Evolutionary conservation across 805 yeast genomes (phyloP), one percentile per base, ranked within the genome.

Genomic region (Candida awuae): DNA sequence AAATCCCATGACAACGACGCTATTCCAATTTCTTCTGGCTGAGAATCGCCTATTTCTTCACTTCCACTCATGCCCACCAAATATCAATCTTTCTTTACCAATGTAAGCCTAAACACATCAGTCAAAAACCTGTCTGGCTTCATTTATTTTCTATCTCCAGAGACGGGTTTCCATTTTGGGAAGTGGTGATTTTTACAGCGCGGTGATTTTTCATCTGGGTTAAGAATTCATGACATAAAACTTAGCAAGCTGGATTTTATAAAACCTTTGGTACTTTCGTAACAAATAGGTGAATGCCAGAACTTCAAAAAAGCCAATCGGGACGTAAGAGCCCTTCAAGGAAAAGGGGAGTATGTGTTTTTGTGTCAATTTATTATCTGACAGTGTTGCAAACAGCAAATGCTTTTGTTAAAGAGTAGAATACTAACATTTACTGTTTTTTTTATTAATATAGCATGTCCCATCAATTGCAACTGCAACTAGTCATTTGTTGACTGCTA

Each of bases 401-500:
- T 5, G 14, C 28, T 12, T 9, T 8, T 8, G 10, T 25, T 10
- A 5, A 25, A 4, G 10, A 12, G 10, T 10, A 13, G 10, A 25
- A 25, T 28, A 29, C 28, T 33, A 34, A 34, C 32, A 27, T 20
- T 20, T n/a, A 14, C 7, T 25, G 8, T 13, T 14, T 21, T 2
- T 3, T 26, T 16, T 15, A 21, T 13, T 22, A 8, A 14, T 21
- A 18, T 29, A 37, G 95, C 85, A 54, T 75, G 44, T 50, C 3
- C 54, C 55, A 2, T 87, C 34, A 73, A 88, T 50, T 84, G 83
- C 32, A 75, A 94, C 15, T 62, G 86, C 63, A 1, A 58, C 63
- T 0, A 58, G 59, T 6, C 61, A 58, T 44, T 68, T 90, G 19
- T 68, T 92, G 32, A 88, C 88, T 27, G 82, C 94, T 1, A 87